phyloP scores from a whole-genome alignment of 2,329 filamentous ascomycete genomes.

The Aspergillus transmontanensis region DNA sequence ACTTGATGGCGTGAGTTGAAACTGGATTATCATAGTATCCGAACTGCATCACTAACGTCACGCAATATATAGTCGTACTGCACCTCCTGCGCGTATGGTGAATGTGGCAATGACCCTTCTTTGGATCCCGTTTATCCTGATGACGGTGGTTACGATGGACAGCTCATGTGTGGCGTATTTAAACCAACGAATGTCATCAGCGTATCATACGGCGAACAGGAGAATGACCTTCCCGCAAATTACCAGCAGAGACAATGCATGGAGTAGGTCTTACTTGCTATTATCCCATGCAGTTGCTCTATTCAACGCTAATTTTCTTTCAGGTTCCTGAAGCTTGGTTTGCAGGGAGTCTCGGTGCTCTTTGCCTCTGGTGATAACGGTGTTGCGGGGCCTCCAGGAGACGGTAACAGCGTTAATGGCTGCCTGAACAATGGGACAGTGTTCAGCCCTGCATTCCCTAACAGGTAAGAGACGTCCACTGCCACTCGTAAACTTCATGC shows the following conservation, averaged over 20 bases:
- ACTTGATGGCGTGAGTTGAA: conserved; percentile 5
- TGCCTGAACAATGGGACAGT: conserved; percentile 11
- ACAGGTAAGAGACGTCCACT: neutral
- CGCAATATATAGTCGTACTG: conserved; percentile 2
- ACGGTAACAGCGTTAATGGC: neutral
- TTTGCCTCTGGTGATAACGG: conserved; percentile 10
- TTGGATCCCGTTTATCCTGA: conserved; percentile 10
- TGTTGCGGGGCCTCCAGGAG: conserved; percentile 5
- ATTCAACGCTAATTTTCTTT: neutral
- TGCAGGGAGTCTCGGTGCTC: conserved; percentile 9
- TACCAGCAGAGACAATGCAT: conserved; percentile 10
- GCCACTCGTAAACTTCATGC: no score
- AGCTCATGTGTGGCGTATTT: conserved; percentile 11
- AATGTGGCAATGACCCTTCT: conserved; percentile 6
- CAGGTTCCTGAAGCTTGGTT: conserved; percentile 11
- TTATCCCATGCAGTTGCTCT: neutral
- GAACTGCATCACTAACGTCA: neutral
- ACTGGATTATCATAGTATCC: no score
- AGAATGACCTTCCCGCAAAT: conserved; percentile 3
- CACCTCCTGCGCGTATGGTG: conserved; percentile 9
- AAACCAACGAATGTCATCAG: conserved; percentile 11
- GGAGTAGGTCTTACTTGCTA: neutral
- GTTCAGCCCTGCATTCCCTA: conserved; percentile 11
- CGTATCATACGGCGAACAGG: conserved; percentile 10
- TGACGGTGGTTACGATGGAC: neutral